Evolutionary conservation across 129 eudicot species (phyloP).

Genomic region (Oenanthe sinensis): DNA sequence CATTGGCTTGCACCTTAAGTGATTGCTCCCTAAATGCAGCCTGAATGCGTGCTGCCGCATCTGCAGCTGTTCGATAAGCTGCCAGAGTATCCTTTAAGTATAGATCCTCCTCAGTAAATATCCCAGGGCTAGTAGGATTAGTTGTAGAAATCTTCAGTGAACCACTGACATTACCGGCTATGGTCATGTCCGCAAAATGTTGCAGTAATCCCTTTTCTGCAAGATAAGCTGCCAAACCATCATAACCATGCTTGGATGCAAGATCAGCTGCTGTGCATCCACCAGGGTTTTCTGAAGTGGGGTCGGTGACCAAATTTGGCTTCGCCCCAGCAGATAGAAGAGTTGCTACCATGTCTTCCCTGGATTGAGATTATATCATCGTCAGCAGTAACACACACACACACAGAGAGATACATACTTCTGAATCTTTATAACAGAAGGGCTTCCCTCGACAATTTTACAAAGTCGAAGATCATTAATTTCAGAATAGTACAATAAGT

Average conservation of each 20-base stretch:
- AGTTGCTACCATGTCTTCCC: conserved; percentile 78
- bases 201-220: conserved; percentile 83
- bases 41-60: conserved; percentile 98
- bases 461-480: not conserved
- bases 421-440: not conserved
- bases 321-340: conserved; percentile 97
- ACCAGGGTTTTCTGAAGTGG: conserved; percentile 72
- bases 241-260: conserved; percentile 73
- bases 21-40: conserved; percentile 85
- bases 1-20: conserved; percentile 48
- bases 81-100: conserved; percentile 74
- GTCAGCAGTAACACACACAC: not conserved
- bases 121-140: conserved; percentile 28
- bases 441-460: not conserved
- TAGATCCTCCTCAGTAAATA: conserved; percentile 62
- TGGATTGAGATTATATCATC: conserved; percentile 17
- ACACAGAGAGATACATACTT: not conserved
- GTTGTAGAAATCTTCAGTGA: conserved; percentile 48
- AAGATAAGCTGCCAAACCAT: conserved; percentile 89
- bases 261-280: conserved; percentile 89
- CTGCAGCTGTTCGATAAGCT: conserved; percentile 95
- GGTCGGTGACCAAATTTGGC: conserved; percentile 84
- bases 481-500: not conserved
- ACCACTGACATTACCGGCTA: conserved; percentile 90
- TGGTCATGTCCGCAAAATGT: conserved; percentile 78